Evolutionary conservation across 345 rosid genomes (phyloP).

Genomic region (Cardamine chenopodiifolia): DNA sequence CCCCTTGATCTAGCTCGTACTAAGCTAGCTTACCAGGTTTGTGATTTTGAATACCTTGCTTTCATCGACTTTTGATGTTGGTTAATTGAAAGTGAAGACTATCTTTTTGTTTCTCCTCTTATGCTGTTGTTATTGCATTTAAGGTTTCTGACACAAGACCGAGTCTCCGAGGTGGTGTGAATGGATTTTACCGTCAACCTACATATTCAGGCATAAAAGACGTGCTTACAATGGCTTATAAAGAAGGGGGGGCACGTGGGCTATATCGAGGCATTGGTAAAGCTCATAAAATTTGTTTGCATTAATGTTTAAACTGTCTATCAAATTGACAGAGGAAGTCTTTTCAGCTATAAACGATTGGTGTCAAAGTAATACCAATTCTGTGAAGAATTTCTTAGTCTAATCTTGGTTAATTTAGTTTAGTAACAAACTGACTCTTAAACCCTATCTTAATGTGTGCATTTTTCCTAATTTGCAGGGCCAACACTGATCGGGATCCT

Average conservation of each 20-base stretch:
- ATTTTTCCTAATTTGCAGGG: constrained; percentile 51
- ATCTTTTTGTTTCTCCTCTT: constrained; percentile 8
- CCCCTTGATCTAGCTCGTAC: constrained; percentile 97
- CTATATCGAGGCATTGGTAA: constrained; percentile 92
- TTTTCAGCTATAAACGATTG: background rate
- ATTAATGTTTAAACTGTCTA: constrained; percentile 5
- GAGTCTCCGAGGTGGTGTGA: constrained; percentile 46
- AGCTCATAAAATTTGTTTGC: background rate
- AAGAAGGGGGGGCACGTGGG: constrained; percentile 80
- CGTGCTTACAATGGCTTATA: constrained; percentile 73
- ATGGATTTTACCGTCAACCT: constrained; percentile 52
- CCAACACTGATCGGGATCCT: constrained; percentile 91
- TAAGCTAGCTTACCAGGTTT: constrained; percentile 96
- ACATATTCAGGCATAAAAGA: constrained; percentile 73
- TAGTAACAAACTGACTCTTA: constrained; percentile 4
- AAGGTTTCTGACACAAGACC: constrained; percentile 61
- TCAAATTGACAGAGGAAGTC: background rate
- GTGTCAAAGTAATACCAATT: constrained; percentile 12
- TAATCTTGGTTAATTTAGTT: constrained; percentile 3
- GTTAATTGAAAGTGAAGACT: background rate
- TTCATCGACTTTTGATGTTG: constrained; percentile 2
- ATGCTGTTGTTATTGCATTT: constrained; percentile 28
- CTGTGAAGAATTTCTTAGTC: background rate
- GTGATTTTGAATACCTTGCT: constrained; percentile 7
- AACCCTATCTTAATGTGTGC: background rate